Evolutionary conservation across 148 eudicot species (phyloP).

Genomic region (Diospyros kaki): DNA sequence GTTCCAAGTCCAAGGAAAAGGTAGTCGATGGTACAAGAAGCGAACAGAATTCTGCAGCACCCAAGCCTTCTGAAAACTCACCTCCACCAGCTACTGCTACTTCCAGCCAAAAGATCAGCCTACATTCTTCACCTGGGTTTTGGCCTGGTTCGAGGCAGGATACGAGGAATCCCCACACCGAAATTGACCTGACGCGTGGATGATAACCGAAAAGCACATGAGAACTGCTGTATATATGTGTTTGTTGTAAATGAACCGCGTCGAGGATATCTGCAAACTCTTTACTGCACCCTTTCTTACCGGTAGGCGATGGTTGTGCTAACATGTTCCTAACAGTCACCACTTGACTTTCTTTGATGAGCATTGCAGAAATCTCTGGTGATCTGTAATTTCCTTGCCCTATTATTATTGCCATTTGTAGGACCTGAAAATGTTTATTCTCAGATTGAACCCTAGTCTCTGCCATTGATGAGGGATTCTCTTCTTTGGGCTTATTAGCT

Average conservation of each 20-base stretch:
- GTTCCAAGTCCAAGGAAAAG: conserved; percentile 44
- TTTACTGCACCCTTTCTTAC: conserved; percentile 2
- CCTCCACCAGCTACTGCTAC: conserved; percentile 19
- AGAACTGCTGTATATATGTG: conserved; percentile 25
- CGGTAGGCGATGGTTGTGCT: conserved; percentile 22
- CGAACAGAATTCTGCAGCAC: conserved; percentile 23
- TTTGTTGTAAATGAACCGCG: conserved; percentile 20
- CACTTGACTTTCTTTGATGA: neutral
- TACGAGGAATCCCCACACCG: conserved; percentile 30
- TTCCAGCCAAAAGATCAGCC: conserved; percentile 19
- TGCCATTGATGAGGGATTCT: neutral
- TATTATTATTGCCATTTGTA: conserved; percentile 2
- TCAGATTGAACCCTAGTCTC: neutral
- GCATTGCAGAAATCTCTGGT: neutral
- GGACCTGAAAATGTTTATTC: neutral
- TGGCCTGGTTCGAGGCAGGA: conserved; percentile 38
- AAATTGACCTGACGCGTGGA: conserved; percentile 45
- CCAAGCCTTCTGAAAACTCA: conserved; percentile 24
- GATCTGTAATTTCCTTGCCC: neutral
- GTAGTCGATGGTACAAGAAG: conserved; percentile 24
- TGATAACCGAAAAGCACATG: conserved; percentile 17
- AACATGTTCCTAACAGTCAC: conserved; percentile 19
- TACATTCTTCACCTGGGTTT: conserved; percentile 19
- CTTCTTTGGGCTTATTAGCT: neutral
- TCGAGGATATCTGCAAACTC: conserved; percentile 8